These are phyloP conservation scores for Candida sp. DNA, from an alignment of 1,139 yeast species.

Conservation along the genomic window DNA sequence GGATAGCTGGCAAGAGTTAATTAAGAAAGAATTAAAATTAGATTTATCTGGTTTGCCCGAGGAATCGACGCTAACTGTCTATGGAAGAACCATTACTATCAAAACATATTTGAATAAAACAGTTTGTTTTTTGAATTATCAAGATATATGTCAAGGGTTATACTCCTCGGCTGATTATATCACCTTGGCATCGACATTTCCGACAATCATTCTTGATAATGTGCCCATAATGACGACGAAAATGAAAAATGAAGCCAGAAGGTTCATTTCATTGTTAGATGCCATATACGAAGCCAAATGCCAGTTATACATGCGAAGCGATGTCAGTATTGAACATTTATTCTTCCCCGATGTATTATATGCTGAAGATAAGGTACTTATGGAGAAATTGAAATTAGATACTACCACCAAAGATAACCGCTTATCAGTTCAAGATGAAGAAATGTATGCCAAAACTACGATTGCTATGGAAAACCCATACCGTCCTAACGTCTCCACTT, in stretches of 20 bases:
- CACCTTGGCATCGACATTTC: conserved; percentile 58
- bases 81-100: conserved; percentile 49
- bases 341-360: conserved; percentile 54
- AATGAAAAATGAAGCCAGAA: conserved; percentile 66
- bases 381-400: conserved; percentile 10
- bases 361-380: conserved; percentile 13
- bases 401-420: conserved; percentile 15
- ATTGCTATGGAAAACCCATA: conserved; percentile 63
- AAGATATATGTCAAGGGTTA: conserved; percentile 54
- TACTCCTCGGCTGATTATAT: conserved; percentile 70
- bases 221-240: conserved; percentile 58
- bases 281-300: conserved; percentile 69
- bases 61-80: conserved; percentile 39
- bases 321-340: conserved; percentile 45
- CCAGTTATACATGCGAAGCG: conserved; percentile 50
- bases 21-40: conserved; percentile 17
- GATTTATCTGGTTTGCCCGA: conserved; percentile 18
- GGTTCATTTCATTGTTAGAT: conserved; percentile 64
- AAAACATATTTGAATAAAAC: conserved; percentile 39
- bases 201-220: conserved; percentile 54
- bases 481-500: conserved; percentile 65
- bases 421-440: conserved; percentile 57
- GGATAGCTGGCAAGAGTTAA: conserved; percentile 32
- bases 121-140: conserved; percentile 50
- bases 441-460: conserved; percentile 64